Evolutionary conservation across 2,329 filamentous ascomycete genomes (phyloP), one percentile per base, ranked within the genome.

Genomic region (Chaetomium sp.): DNA sequence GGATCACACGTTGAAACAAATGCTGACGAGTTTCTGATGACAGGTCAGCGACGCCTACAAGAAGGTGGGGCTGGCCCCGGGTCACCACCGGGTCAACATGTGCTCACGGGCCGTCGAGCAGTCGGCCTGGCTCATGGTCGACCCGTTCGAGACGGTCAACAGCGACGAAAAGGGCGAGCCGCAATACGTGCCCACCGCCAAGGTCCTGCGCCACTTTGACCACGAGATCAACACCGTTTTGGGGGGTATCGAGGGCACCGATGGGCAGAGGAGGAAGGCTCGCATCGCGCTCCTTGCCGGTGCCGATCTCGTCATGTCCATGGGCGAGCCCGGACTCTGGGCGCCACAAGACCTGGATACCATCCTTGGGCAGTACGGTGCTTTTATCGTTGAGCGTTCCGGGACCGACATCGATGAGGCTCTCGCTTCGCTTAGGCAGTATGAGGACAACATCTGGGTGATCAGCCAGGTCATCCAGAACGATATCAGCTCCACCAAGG

Each of bases 371-470:
- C 81, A 86, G 67, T 96, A 88, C 67, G 89, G 89, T 44, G 85
- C 87, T 35, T 91, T 95, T 69, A 88, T 92, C 57, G 80, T 95
- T n/a, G 88, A 96, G 76, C 84, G 92, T 58, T 86, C 85, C 42
- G 91, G 91, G 44, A 95, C 90, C 27, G 89, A 95, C 66, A 87
- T 95, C 49, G 88, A 95, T 60, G 88, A 95, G 67, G 91, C 91
- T 1, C 78, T 96, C 46, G 85, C 87, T n/a, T 86, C 83, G 45
- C 76, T 96, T 47, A 86, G 90, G 68, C 81, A 84, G 58, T 96
- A 87, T 82, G 86, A 89, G 66, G 83, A 91, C 64, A 94, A 95
- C 64, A 85, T 96, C 59, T 86, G 89, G 67, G 87, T 95, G 53
- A 92, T 96, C 60, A 87, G 89, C 55, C 89, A 95, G 71, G 81